phyloP scores from a whole-genome alignment of 2,329 filamentous ascomycete genomes.

The Rutstroemia sp. region DNA sequence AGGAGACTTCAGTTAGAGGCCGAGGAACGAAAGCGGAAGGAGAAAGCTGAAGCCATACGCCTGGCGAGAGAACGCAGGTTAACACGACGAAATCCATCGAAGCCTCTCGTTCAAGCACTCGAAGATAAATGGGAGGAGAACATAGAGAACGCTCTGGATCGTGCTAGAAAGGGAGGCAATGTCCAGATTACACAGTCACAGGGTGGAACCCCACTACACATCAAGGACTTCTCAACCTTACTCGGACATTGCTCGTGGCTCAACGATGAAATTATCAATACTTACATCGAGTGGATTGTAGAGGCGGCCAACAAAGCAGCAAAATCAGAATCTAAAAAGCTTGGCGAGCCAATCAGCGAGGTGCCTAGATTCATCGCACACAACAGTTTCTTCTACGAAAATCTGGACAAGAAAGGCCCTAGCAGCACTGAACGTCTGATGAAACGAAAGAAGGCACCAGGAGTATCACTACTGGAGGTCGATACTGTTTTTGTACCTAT shows the following conservation, averaged over 20 bases:
- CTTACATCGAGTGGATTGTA: slow-evolving; percentile 54
- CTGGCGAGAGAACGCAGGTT: slow-evolving; percentile 22
- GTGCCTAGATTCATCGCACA: slow-evolving; percentile 56
- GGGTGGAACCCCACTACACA: slow-evolving; percentile 43
- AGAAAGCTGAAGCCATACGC: slow-evolving; percentile 13
- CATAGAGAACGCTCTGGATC: slow-evolving; percentile 29
- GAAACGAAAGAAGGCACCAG: slow-evolving; percentile 48
- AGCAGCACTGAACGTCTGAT: slow-evolving; percentile 46
- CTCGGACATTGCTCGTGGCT: slow-evolving; percentile 55
- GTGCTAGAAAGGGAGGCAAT: slow-evolving; percentile 17
- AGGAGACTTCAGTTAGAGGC: background rate
- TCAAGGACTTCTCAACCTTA: slow-evolving; percentile 58
- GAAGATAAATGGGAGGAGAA: slow-evolving; percentile 32
- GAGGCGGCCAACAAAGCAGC: slow-evolving; percentile 51
- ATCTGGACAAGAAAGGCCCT: slow-evolving; percentile 41
- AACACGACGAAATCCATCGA: slow-evolving; percentile 18
- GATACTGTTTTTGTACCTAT: slow-evolving; percentile 66
- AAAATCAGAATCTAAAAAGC: slow-evolving; percentile 28
- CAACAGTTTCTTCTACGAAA: slow-evolving; percentile 59
- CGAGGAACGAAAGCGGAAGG: slow-evolving; percentile 8
- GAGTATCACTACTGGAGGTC: slow-evolving; percentile 55
- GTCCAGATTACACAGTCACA: slow-evolving; percentile 37
- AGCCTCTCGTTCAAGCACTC: slow-evolving; percentile 26
- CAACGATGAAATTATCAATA: slow-evolving; percentile 71
- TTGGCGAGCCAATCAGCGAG: slow-evolving; percentile 32